These are phyloP conservation scores for Xylaria telfairii DNA, from an alignment of 495 filamentous ascomycete genomes.

Conservation along the genomic window DNA sequence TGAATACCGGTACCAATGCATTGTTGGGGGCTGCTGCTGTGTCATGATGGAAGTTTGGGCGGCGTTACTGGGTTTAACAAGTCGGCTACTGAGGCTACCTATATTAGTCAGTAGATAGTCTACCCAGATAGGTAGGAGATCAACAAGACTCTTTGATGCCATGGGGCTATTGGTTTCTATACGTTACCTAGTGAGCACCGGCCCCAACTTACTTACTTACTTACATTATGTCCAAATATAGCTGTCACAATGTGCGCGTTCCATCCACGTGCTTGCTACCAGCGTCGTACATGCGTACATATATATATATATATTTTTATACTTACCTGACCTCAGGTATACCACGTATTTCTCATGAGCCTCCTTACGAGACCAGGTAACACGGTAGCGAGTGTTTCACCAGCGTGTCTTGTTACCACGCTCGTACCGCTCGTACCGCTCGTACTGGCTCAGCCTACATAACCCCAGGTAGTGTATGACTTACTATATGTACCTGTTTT, in stretches of 20 bases:
- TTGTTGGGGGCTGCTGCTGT: neutral
- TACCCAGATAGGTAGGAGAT: slow-evolving; percentile 3
- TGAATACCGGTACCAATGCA: neutral
- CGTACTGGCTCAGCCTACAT: too few relatives aligned
- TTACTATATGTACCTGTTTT: neutral
- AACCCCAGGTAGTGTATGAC: neutral
- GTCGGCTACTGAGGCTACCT: neutral
- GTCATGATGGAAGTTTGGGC: neutral
- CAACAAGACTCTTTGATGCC: neutral
- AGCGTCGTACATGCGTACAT: too few relatives aligned
- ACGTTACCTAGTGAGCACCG: neutral
- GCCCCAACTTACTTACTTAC: neutral
- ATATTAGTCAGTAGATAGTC: slow-evolving; percentile 6
- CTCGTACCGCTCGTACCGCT: neutral
- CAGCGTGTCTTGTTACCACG: slow-evolving; percentile 10
- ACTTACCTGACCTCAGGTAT: neutral
- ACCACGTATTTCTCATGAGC: neutral
- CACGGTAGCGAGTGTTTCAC: slow-evolving; percentile 18
- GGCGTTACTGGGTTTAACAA: slow-evolving; percentile 7
- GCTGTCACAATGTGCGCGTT: neutral
- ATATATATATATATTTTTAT: too few relatives aligned
- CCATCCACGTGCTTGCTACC: too few relatives aligned
- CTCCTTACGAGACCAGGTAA: neutral
- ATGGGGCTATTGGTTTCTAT: slow-evolving; percentile 2
- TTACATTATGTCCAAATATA: slow-evolving; percentile 48